These are phyloP conservation scores for Licmophora abbreviata DNA, from an alignment of 108 stramenopile species.

Conservation along the genomic window DNA sequence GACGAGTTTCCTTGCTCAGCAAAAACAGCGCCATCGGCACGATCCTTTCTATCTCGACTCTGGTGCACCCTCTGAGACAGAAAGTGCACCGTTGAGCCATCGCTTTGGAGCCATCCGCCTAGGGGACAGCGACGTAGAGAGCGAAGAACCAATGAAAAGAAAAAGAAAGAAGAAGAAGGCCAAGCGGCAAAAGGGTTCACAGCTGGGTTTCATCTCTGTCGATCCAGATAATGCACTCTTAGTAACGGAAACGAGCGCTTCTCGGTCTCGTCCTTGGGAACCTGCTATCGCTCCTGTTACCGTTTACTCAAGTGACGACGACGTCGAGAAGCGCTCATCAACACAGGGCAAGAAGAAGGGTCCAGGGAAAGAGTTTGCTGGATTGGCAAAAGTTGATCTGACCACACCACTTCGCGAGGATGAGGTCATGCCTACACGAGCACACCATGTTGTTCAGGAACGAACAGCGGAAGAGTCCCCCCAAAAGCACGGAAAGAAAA, in stretches of 20 bases:
- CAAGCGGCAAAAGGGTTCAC: slow-evolving; percentile 14
- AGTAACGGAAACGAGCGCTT: too few species aligned
- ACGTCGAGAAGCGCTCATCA: slow-evolving; percentile 43
- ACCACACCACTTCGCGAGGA: slow-evolving; percentile 73
- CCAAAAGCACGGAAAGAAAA: slow-evolving; percentile 18
- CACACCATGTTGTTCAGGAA: slow-evolving; percentile 59
- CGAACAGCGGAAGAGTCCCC: slow-evolving; percentile 8
- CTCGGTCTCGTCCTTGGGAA: too few species aligned
- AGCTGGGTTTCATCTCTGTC: neutral
- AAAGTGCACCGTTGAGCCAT: slow-evolving; percentile 6
- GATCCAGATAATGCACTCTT: neutral
- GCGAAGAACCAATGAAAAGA: slow-evolving; percentile 22
- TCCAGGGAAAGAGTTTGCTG: slow-evolving; percentile 37
- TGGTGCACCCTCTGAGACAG: slow-evolving; percentile 9
- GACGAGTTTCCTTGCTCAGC: neutral
- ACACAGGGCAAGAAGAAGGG: neutral
- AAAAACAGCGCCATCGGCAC: slow-evolving; percentile 8
- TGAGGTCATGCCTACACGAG: slow-evolving; percentile 76
- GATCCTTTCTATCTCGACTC: slow-evolving; percentile 62
- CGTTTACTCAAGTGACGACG: slow-evolving; percentile 62
- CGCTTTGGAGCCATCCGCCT: slow-evolving; percentile 64
- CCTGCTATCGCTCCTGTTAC: neutral
- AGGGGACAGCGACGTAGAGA: slow-evolving; percentile 54
- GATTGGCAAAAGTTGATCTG: slow-evolving; percentile 76
- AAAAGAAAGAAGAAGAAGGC: slow-evolving; percentile 46